A percentile compares a stretch with the other conserved stretches of the same genome.
These are phyloP conservation scores for Penicillium janthinellum DNA, from an alignment of 2,329 filamentous ascomycete genomes.

Conservation along the genomic window DNA sequence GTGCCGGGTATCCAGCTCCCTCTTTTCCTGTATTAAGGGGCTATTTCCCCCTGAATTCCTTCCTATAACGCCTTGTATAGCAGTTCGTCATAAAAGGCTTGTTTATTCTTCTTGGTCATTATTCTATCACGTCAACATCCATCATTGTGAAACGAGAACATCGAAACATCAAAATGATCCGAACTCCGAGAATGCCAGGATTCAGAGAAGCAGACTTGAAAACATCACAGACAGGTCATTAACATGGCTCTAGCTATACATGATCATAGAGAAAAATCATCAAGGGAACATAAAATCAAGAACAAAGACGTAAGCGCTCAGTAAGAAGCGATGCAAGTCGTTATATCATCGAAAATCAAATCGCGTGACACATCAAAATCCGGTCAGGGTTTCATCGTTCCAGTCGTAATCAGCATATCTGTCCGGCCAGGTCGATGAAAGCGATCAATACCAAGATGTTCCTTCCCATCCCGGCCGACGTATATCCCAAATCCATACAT, in stretches of 20 bases:
- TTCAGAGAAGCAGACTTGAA: conserved; percentile 1
- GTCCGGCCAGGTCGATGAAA: conserved; percentile 47
- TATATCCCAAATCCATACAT: conserved; percentile 62
- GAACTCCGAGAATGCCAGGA: conserved; percentile 14
- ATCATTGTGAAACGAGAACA: neutral
- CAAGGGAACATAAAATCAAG: neutral
- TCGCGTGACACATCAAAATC: too few species aligned
- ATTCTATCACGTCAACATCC: neutral
- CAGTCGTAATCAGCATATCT: conserved; percentile 48
- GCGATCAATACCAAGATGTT: conserved; percentile 63
- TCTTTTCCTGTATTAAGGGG: too few species aligned
- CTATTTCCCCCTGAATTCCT: neutral
- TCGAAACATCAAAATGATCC: neutral
- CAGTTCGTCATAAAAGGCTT: neutral
- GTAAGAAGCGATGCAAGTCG: conserved; percentile 1
- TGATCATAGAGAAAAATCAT: neutral
- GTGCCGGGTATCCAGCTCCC: too few species aligned
- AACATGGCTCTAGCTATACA: neutral
- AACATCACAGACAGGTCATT: neutral
- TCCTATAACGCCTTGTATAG: neutral
- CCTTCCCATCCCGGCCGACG: conserved; percentile 59
- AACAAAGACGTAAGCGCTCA: conserved; percentile 5
- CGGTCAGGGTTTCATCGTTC: conserved; percentile 26
- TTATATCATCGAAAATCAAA: neutral
- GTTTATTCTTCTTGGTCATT: neutral